Percentiles rank a stretch among this genome's conserved stretches.
Conservation (phyloP, 2,329 filamentous ascomycete species). For the Coccinonectria pachysandricola region DNA sequence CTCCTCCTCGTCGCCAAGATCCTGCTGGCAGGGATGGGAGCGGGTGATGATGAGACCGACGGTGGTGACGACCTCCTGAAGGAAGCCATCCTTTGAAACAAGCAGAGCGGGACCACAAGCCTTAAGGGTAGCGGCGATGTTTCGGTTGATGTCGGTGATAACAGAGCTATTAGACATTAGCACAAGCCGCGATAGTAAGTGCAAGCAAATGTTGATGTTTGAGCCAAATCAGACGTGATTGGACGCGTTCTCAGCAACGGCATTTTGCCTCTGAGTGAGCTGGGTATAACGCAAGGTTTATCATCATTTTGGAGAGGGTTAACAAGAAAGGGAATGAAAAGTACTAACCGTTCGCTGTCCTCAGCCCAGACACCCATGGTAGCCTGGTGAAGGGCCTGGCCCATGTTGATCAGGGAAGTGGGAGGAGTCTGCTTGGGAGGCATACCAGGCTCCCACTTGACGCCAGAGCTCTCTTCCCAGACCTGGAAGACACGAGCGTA, state of each 20-base stretch:
- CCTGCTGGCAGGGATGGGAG: constrained; percentile 85
- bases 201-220: constrained; percentile 15
- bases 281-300: constrained; percentile 84
- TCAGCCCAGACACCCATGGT: constrained; percentile 81
- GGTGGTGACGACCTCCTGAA: constrained; percentile 67
- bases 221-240: constrained; percentile 29
- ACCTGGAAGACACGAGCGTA: constrained; percentile 87
- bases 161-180: constrained; percentile 59
- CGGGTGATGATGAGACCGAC: constrained; percentile 75
- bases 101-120: constrained; percentile 82
- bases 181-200: constrained; percentile 11
- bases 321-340: constrained; percentile 8
- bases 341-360: constrained; percentile 83
- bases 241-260: constrained; percentile 78
- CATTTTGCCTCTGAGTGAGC: constrained; percentile 96
- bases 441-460: constrained; percentile 84
- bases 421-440: constrained; percentile 74
- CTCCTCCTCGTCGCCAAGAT: constrained; percentile 74
- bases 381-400: constrained; percentile 72
- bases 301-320: constrained; percentile 60
- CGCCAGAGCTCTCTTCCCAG: constrained; percentile 61
- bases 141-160: constrained; percentile 91
- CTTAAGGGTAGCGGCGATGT: constrained; percentile 82
- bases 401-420: constrained; percentile 71
- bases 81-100: constrained; percentile 53